phyloP scores from a whole-genome alignment of 345 rosid genomes.

The Arabis alpina region DNA sequence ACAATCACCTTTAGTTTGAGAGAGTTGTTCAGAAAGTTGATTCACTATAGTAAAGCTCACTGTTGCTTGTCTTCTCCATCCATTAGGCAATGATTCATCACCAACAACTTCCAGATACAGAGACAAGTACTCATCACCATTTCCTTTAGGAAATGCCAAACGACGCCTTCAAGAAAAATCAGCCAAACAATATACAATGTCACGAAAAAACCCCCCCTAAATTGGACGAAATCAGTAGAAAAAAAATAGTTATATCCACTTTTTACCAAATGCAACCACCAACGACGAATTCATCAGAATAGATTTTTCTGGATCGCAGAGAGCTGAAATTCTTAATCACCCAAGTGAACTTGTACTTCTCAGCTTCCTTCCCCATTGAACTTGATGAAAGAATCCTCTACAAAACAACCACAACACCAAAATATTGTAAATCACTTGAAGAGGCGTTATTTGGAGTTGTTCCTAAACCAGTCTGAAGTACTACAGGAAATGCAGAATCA shows the following conservation, averaged over 20 bases:
- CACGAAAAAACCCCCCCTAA: no score
- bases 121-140: slow-evolving; percentile 69
- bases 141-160: slow-evolving; percentile 45
- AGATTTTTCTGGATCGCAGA: not conserved
- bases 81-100: slow-evolving; percentile 57
- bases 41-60: slow-evolving; percentile 53
- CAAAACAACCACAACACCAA: no score
- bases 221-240: no score
- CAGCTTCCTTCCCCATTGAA: slow-evolving; percentile 15
- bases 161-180: slow-evolving; percentile 1
- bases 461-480: no score
- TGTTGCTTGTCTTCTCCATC: slow-evolving; percentile 75
- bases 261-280: slow-evolving; percentile 24
- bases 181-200: no score
- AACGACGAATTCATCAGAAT: slow-evolving; percentile 4
- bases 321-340: slow-evolving; percentile 1
- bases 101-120: slow-evolving; percentile 74
- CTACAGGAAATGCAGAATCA: no score
- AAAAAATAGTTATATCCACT: not conserved
- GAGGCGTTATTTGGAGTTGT: no score
- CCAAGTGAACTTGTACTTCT: slow-evolving; percentile 3
- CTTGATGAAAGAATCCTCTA: no score
- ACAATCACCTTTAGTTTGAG: slow-evolving; percentile 6
- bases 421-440: no score
- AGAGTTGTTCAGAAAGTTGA: slow-evolving; percentile 52